Evolutionary conservation across 1,284 basidiomycete species (phyloP).

Genomic region (Hymenochaete sp.): DNA sequence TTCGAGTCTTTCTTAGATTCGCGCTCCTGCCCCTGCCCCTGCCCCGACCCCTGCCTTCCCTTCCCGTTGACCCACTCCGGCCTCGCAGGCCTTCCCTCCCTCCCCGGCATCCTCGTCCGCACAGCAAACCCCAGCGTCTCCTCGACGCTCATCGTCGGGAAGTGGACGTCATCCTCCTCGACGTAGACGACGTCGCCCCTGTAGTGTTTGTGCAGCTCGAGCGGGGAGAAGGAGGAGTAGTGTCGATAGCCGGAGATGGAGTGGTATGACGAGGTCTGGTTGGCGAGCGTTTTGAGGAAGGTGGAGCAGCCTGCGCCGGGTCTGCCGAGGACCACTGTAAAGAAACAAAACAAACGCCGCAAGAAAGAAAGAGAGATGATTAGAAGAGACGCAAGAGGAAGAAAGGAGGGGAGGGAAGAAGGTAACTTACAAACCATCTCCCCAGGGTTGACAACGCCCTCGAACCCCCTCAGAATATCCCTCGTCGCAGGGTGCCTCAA

Average conservation of each 20-base stretch:
- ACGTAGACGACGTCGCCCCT: conserved; percentile 22
- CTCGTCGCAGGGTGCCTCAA: conserved; percentile 21
- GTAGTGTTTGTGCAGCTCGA: conserved; percentile 20
- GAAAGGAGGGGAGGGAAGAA: too few relatives aligned
- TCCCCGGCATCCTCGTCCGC: conserved; percentile 20
- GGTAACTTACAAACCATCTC: conserved; percentile 30
- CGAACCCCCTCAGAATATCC: conserved; percentile 27
- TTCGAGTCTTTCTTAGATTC: too few relatives aligned
- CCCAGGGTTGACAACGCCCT: conserved; percentile 29
- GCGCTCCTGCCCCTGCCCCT: too few relatives aligned
- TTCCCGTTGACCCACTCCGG: too few relatives aligned
- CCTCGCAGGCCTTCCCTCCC: conserved; percentile 19
- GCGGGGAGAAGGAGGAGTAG: conserved; percentile 29
- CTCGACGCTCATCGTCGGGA: conserved; percentile 31
- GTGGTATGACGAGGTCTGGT: conserved; percentile 30
- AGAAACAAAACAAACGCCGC: conserved; percentile 1
- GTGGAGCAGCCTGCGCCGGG: conserved; percentile 35
- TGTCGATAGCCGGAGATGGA: conserved; percentile 27
- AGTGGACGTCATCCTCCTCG: conserved; percentile 30
- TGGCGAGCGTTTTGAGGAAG: conserved; percentile 34
- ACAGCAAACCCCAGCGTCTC: conserved; percentile 26
- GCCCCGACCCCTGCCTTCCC: too few relatives aligned
- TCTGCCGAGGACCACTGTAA: conserved; percentile 30
- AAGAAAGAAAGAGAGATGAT: not conserved
- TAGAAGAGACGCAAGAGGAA: too few relatives aligned